Evolutionary conservation across 2,329 filamentous ascomycete genomes (phyloP).

Genomic region (Diaporthe sp.): DNA sequence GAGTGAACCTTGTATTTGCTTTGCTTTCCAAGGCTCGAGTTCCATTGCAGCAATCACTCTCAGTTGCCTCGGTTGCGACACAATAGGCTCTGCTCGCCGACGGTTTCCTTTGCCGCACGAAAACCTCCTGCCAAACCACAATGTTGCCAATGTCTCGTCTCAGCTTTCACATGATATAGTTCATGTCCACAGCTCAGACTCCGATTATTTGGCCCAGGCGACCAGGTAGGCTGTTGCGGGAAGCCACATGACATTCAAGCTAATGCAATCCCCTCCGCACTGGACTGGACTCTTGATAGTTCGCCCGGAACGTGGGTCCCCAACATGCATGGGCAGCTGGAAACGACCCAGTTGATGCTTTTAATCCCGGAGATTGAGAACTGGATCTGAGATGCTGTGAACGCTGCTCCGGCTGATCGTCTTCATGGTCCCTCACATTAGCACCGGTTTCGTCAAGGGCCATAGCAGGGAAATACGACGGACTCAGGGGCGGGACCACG

Average conservation of each 20-base stretch:
- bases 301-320: not conserved
- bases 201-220: not conserved
- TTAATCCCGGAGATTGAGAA: not conserved
- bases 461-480: constrained; percentile 4
- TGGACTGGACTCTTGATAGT: constrained; percentile 2
- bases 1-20: not conserved
- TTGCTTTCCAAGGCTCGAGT: not conserved
- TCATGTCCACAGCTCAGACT: not conserved
- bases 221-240: constrained; percentile 11
- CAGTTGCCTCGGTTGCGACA: constrained; percentile 9
- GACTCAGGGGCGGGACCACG: constrained; percentile 15
- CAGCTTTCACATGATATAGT: not conserved
- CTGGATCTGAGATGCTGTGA: constrained; percentile 10
- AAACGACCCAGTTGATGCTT: not conserved
- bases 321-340: not conserved
- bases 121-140: not conserved
- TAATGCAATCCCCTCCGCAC: not conserved
- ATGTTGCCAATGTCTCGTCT: not conserved
- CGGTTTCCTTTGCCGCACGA: not conserved
- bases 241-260: not conserved
- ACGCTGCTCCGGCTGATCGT: constrained; percentile 4
- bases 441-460: not conserved
- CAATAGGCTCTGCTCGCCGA: constrained; percentile 10
- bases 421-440: not conserved
- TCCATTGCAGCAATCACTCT: constrained; percentile 1